A percentile compares a stretch with the other conserved stretches of the same genome.
phyloP scores from a whole-genome alignment of 306 rosid species.

The Begonia fuchsioides region DNA sequence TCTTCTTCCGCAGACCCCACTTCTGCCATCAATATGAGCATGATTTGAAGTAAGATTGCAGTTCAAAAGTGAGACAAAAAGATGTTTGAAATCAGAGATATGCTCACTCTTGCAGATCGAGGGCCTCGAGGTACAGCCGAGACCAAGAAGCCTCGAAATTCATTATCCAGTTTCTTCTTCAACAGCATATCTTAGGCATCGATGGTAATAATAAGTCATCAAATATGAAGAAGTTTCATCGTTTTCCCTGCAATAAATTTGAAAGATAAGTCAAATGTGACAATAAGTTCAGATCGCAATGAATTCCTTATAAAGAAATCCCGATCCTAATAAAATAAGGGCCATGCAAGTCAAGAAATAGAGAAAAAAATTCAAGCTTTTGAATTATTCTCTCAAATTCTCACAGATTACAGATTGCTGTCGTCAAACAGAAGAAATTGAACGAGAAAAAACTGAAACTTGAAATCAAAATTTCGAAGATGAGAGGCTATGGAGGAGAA shows the following conservation, averaged over 20 bases:
- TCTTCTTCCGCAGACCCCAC: conserved; percentile 40
- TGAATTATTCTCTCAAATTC: too few species aligned
- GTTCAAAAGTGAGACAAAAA: conserved; percentile 1
- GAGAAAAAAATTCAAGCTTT: neutral
- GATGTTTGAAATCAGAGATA: conserved; percentile 5
- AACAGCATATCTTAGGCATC: conserved; percentile 65
- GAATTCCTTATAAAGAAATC: too few species aligned
- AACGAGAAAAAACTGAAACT: too few species aligned
- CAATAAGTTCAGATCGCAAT: conserved; percentile 4
- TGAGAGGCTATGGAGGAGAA: too few species aligned
- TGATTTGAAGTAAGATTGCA: conserved; percentile 13
- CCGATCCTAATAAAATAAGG: neutral
- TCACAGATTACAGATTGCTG: too few species aligned
- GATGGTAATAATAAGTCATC: conserved; percentile 28
- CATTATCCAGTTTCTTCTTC: conserved; percentile 53
- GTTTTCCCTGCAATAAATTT: conserved; percentile 27
- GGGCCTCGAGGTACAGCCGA: conserved; percentile 63
- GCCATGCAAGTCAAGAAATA: neutral
- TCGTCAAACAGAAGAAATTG: too few species aligned
- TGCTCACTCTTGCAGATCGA: conserved; percentile 79
- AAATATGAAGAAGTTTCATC: conserved; percentile 24
- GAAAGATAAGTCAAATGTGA: conserved; percentile 7
- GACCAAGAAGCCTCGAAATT: conserved; percentile 51
- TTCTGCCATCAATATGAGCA: conserved; percentile 35
- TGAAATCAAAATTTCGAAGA: too few species aligned